Evolutionary conservation across 176 grass and related monocot species (phyloP).

Genomic region (Cenchrus purpureus): DNA sequence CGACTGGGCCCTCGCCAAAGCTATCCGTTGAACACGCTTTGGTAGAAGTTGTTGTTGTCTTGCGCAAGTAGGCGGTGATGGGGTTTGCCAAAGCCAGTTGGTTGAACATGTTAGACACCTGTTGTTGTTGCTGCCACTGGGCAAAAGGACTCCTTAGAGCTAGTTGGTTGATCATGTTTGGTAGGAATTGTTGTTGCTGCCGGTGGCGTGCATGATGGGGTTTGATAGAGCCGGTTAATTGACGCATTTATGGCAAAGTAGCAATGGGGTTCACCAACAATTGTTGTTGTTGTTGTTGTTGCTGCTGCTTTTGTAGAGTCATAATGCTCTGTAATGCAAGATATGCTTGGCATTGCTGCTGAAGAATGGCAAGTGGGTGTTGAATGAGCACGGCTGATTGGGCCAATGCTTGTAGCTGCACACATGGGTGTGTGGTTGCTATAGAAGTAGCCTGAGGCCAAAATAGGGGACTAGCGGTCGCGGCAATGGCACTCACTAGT

Average conservation of each 20-base stretch:
- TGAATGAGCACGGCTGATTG: neutral
- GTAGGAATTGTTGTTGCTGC: neutral
- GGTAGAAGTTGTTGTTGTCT: neutral
- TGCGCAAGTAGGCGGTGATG: neutral
- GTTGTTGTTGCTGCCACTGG: neutral
- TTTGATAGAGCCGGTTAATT: neutral
- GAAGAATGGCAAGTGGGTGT: neutral
- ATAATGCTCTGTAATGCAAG: neutral
- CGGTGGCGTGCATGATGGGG: no score
- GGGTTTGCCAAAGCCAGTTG: neutral
- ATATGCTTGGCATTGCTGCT: slow-evolving; percentile 5
- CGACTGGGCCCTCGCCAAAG: neutral
- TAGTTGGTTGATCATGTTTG: neutral
- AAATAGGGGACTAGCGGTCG: neutral
- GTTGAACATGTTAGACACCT: neutral
- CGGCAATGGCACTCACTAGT: neutral
- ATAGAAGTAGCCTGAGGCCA: neutral
- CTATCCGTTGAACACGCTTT: neutral
- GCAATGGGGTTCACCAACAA: neutral
- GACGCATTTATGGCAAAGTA: no score
- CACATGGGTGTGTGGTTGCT: neutral
- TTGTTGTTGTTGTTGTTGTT: no score
- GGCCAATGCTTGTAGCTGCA: neutral
- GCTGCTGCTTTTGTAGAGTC: neutral
- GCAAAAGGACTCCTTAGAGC: neutral